Base-by-base conservation (phyloP, 1,284 basidiomycete species). In the Ustilago trichophora region DNA sequence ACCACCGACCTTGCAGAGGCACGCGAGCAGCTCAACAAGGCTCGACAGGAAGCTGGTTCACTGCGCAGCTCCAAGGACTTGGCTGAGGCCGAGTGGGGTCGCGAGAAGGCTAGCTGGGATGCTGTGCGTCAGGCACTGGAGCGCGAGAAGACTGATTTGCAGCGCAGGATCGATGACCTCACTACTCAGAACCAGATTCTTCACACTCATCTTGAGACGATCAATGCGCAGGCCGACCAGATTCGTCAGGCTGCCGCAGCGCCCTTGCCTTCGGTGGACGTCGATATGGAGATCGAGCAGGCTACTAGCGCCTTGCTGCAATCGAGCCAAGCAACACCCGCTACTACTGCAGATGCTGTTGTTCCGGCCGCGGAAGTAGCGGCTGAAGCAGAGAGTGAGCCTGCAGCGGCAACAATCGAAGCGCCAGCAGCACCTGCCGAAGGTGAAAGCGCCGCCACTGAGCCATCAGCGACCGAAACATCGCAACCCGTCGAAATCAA, bases 161-260 rank as follows among this genome's bases (percentile, higher is more conserved):
- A 87, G 48, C 82, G 85, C 48, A 85, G 91, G 22, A 88, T 85
- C 77, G 87, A 89, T 73, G 91, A 92, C 72, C 84, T 95, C 16
- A 84, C 85, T 2, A 84, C 87, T 22, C 92, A 94, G 78, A 95
- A 94, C 77, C 82, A 85, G 8, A 84, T 90, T 15, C 85, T 95
- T 10, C 91, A 93, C 76, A 86, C 89, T 57, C 91, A 93, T 75
- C 87, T 95, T 15, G 92, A 94, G 73, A 87, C 87, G n/a, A 88
- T 93, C 63, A 92, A 87, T 71, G 86, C 87, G 0, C 91, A 93
- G 76, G 91, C 91, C 1, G 85, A 89, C 11, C 86, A 88, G 32
- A 91, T 93, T 58, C 87, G 76, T 6, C 63, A 87, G 66, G 84
- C 86, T 1, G 83, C 86, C 12, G 53, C 57, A 44, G 56, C 53